phyloP scores from a whole-genome alignment of 1,284 basidiomycete species.

The Cystobasidium sp. region DNA sequence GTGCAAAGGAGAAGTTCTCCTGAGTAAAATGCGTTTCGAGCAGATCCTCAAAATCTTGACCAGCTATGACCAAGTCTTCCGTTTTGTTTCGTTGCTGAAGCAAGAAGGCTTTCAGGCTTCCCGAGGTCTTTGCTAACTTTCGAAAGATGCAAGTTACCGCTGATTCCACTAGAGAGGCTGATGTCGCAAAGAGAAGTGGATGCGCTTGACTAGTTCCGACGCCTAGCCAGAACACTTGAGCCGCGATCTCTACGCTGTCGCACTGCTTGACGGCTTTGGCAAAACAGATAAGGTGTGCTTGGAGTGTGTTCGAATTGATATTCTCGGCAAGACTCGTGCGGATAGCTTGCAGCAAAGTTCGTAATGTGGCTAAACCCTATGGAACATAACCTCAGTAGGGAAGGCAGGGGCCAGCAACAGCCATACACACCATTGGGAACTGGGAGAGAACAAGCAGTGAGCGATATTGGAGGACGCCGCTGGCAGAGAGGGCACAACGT shows the following conservation, averaged over 20 bases:
- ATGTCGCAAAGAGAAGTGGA: conserved; percentile 17
- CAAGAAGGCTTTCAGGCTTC: background rate
- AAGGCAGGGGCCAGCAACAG: background rate
- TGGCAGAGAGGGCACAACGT: background rate
- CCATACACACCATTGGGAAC: conserved; percentile 3
- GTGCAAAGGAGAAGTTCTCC: conserved; percentile 31
- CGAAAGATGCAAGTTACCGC: background rate
- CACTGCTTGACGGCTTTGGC: background rate
- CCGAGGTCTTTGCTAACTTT: background rate
- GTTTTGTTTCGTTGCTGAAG: background rate
- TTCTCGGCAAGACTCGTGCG: conserved; percentile 3
- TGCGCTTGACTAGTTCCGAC: conserved; percentile 27
- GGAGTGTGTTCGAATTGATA: conserved; percentile 31
- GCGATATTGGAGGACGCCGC: conserved; percentile 8
- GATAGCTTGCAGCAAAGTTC: background rate
- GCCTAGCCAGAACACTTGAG: conserved; percentile 31
- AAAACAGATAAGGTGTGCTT: conserved; percentile 33
- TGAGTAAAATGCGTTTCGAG: conserved; percentile 23
- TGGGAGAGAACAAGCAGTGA: conserved; percentile 20
- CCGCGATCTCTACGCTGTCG: background rate
- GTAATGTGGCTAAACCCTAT: background rate
- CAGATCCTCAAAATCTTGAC: conserved; percentile 8
- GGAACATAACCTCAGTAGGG: background rate
- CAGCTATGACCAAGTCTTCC: background rate
- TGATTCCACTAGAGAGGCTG: background rate